Evolutionary conservation across 2,329 filamentous ascomycete species (phyloP).

Genomic region (Calonectria naviculata): DNA sequence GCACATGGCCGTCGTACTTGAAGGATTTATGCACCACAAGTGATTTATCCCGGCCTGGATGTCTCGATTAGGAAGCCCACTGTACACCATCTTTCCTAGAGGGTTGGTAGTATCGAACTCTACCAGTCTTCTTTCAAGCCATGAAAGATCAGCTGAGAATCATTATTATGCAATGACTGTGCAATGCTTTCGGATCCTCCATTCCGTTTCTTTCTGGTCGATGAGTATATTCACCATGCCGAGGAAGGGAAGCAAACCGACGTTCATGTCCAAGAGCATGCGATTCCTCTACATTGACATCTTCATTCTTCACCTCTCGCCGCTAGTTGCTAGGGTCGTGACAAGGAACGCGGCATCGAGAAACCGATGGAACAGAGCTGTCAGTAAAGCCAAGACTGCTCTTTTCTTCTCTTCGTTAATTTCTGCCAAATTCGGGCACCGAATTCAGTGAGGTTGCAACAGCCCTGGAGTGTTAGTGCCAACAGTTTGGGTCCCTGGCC

Average conservation of each 20-base stretch:
- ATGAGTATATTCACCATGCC: background rate
- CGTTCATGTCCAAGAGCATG: background rate
- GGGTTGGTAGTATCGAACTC: background rate
- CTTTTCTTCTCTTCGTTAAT: background rate
- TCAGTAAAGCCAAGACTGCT: background rate
- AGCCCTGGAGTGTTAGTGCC: background rate
- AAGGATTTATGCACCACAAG: background rate
- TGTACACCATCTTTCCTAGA: background rate
- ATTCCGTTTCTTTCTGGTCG: background rate
- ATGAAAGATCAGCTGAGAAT: background rate
- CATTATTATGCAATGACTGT: background rate
- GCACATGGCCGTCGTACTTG: background rate
- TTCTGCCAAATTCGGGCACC: slow-evolving; percentile 4
- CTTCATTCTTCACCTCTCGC: background rate
- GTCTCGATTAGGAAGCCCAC: background rate
- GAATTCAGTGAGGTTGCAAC: background rate
- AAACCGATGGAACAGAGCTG: background rate
- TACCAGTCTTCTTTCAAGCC: background rate
- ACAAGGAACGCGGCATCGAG: background rate
- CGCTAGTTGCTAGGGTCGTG: background rate
- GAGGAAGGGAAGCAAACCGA: background rate
- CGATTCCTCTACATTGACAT: background rate
- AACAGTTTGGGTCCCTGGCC: slow-evolving; percentile 1
- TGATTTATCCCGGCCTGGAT: background rate
- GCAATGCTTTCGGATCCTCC: background rate